phyloP scores from a whole-genome alignment of 1,284 basidiomycete species.

The Tilletia setariae region DNA sequence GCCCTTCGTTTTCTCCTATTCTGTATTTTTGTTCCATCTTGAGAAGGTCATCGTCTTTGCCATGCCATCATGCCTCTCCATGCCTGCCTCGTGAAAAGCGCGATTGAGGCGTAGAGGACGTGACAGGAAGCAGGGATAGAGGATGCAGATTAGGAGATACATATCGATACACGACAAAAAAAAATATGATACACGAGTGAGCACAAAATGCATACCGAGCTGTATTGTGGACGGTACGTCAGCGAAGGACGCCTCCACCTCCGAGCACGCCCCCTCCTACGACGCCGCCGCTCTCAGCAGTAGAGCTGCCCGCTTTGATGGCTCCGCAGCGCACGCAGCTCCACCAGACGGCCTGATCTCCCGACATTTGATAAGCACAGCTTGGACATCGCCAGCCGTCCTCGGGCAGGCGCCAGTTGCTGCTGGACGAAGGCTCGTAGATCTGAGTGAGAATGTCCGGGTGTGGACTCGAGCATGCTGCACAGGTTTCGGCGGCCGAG shows the following conservation, averaged over 20 bases:
- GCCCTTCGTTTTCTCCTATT: too few relatives aligned
- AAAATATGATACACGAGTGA: too few relatives aligned
- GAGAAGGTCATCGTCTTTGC: too few relatives aligned
- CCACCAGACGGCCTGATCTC: slow-evolving; percentile 15
- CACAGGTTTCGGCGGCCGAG: not conserved
- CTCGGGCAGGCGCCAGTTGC: not conserved
- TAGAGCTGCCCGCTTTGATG: slow-evolving; percentile 9
- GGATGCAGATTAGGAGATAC: too few relatives aligned
- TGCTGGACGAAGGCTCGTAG: not conserved
- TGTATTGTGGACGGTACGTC: too few relatives aligned
- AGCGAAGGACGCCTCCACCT: not conserved
- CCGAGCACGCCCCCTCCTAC: not conserved
- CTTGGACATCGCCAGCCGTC: slow-evolving; percentile 17
- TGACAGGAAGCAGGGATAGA: too few relatives aligned
- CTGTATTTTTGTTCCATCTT: too few relatives aligned
- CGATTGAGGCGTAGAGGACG: too few relatives aligned
- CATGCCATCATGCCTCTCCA: too few relatives aligned
- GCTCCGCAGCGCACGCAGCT: slow-evolving; percentile 11
- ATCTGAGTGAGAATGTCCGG: not conserved
- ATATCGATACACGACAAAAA: too few relatives aligned
- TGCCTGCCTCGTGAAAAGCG: too few relatives aligned
- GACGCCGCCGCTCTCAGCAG: not conserved
- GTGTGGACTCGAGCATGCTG: slow-evolving; percentile 11
- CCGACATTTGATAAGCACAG: slow-evolving; percentile 18
- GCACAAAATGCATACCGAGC: too few relatives aligned